Evolutionary conservation across 768 basidiomycete genomes (phyloP), one percentile per base, ranked within the genome.

Genomic region (Pleurotus salmoneostramineus): DNA sequence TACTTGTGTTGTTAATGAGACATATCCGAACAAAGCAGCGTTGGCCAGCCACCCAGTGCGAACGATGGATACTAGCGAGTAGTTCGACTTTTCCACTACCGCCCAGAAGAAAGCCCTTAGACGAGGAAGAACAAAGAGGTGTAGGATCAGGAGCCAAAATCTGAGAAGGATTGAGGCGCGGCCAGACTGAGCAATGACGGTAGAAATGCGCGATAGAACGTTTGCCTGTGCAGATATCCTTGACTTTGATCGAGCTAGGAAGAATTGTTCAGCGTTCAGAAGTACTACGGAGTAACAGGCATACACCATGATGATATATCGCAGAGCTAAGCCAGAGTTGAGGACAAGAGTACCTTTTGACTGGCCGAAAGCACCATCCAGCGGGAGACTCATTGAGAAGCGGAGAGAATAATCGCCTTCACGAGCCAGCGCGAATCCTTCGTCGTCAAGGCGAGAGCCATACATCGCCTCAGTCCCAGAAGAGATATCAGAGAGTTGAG

Each of bases 121-220:
- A 78, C 1, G 75, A 76, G 11, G 79, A 79, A 32, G 83, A 82
- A 60, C 81, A 78, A 11, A 93, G 68, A 2, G 88, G 85, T 40
- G 80, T 75, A 11, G 78, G 71, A 3, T 84, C 79, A 3, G 88
- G 78, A 2, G 83, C 77, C 14, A 97, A 81, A 17, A 86, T 76
- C 3, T 74, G 57, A 15, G 78, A 71, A 3, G 88, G 82, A 58
- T 91, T 79, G 15, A 94, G 70, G 47, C 82, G 83, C 1, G 93
- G 93, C 83, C 87, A 93, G 32, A 95, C 75, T 55, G 86, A 83
- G 69, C 92, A 87, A 47, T 85, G 74, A 6, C 94, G 84, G 69
- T 95, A 96, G 69, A 95, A 94, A 71, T 97, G 94, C 3, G 93
- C 88, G 35, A 95, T 87, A 3, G 90, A 91, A 11, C 83, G 78